Percentiles rank a stretch among this genome's conserved stretches.
Conservation (phyloP, 768 basidiomycete genomes). For the Agaricus blazei region DNA sequence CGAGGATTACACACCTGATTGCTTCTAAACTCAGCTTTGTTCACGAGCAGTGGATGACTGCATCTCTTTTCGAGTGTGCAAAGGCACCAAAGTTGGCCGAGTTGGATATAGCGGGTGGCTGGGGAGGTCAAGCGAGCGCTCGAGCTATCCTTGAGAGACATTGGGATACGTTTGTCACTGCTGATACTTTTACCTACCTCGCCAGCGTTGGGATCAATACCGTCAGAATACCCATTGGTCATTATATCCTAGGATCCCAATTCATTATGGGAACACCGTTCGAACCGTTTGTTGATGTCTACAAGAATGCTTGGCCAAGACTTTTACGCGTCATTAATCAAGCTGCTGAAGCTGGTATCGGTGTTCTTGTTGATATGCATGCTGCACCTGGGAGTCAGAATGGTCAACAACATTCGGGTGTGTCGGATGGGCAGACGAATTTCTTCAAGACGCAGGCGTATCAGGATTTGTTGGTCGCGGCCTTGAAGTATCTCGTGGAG, state of each 20-base stretch:
- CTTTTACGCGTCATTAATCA: constrained; percentile 57
- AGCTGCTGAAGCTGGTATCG: constrained; percentile 56
- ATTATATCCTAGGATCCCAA: constrained; percentile 55
- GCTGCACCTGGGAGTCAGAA: constrained; percentile 78
- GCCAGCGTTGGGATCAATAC: constrained; percentile 64
- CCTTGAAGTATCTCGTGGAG: constrained; percentile 40
- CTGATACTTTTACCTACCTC: constrained; percentile 65
- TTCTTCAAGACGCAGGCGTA: constrained; percentile 43
- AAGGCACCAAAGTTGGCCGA: constrained; percentile 47
- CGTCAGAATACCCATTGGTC: constrained; percentile 56
- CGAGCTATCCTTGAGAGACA: constrained; percentile 58
- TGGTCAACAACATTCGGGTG: constrained; percentile 63
- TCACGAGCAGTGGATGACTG: constrained; percentile 72
- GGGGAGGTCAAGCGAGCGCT: constrained; percentile 39
- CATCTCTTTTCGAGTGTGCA: constrained; percentile 59
- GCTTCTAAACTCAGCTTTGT: constrained; percentile 47
- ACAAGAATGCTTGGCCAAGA: constrained; percentile 61
- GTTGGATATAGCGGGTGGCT: constrained; percentile 63
- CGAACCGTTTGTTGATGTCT: constrained; percentile 43
- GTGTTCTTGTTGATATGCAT: constrained; percentile 68
- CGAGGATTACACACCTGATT: no score
- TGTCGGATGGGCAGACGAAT: constrained; percentile 44
- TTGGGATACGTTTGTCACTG: constrained; percentile 71
- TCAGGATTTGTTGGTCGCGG: constrained; percentile 46
- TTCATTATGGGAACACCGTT: constrained; percentile 67